phyloP scores from a whole-genome alignment of 2,329 filamentous ascomycete genomes.

The Calonectria hawksworthii region DNA sequence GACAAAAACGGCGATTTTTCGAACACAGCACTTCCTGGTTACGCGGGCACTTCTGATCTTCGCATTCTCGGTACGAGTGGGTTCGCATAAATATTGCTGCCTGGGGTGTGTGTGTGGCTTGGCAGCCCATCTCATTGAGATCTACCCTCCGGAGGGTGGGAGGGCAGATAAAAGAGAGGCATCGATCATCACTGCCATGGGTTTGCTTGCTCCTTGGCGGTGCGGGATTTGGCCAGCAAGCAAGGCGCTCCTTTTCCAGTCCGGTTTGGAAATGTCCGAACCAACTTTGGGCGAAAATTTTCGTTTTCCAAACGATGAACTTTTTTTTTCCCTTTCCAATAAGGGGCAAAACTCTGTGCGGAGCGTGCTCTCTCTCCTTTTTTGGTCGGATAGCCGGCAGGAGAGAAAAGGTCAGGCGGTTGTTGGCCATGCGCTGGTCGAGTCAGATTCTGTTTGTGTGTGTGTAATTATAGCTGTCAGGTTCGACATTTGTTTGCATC shows the following conservation, averaged over 20 bases:
- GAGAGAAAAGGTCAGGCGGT: background rate
- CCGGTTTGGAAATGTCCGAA: background rate
- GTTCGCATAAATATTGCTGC: background rate
- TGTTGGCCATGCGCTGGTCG: background rate
- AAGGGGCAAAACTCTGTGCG: constrained; percentile 2
- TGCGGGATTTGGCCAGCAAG: background rate
- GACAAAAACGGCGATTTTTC: background rate
- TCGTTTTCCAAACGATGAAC: background rate
- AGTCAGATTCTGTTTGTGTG: too few relatives aligned
- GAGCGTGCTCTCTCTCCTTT: background rate
- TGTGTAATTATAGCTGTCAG: background rate
- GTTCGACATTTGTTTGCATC: background rate
- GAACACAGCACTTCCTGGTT: background rate
- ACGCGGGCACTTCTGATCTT: background rate
- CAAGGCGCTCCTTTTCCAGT: background rate
- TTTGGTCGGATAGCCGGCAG: background rate
- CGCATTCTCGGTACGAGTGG: background rate
- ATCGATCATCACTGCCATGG: constrained; percentile 7
- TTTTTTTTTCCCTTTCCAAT: background rate
- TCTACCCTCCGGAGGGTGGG: background rate
- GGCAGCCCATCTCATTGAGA: background rate
- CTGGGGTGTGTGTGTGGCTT: background rate
- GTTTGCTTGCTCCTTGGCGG: background rate
- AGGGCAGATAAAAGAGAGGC: background rate
- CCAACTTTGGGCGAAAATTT: background rate